These are phyloP conservation scores for Periconia sp. DNA, from an alignment of 2,329 filamentous ascomycete genomes.

Conservation along the genomic window DNA sequence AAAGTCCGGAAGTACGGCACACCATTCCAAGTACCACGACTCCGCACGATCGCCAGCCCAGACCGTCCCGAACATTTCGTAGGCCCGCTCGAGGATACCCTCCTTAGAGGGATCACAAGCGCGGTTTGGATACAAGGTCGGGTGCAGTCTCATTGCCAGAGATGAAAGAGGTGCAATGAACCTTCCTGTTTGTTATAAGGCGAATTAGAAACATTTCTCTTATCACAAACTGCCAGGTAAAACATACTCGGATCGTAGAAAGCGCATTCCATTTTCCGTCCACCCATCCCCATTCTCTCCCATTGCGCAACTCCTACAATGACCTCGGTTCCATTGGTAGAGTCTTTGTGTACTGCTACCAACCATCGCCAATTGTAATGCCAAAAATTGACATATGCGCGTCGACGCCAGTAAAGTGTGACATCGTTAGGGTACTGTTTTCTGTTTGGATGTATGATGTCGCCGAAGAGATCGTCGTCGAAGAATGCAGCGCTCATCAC, in stretches of 20 bases:
- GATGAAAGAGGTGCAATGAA: not conserved
- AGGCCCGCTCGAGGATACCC: slow-evolving; percentile 16
- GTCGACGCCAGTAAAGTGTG: slow-evolving; percentile 26
- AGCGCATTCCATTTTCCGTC: too few relatives aligned
- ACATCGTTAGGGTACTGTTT: slow-evolving; percentile 30
- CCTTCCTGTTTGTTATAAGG: not conserved
- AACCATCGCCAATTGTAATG: too few relatives aligned
- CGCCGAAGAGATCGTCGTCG: slow-evolving; percentile 36
- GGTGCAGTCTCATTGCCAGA: not conserved
- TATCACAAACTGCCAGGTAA: too few relatives aligned
- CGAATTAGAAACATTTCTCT: too few relatives aligned
- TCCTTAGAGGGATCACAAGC: slow-evolving; percentile 25
- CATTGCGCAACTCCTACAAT: too few relatives aligned
- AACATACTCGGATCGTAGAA: too few relatives aligned
- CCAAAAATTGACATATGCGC: too few relatives aligned
- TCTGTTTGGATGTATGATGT: slow-evolving; percentile 33
- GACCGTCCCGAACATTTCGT: slow-evolving; percentile 22
- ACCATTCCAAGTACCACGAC: slow-evolving; percentile 48
- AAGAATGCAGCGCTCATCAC: slow-evolving; percentile 33
- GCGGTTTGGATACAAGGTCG: slow-evolving; percentile 19
- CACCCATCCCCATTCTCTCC: too few relatives aligned
- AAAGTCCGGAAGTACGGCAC: slow-evolving; percentile 49
- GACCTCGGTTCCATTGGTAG: too few relatives aligned
- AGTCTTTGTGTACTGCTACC: too few relatives aligned
- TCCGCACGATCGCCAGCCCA: slow-evolving; percentile 31